phyloP scores from a whole-genome alignment of 148 eudicot genomes.

The Drosera capensis region DNA sequence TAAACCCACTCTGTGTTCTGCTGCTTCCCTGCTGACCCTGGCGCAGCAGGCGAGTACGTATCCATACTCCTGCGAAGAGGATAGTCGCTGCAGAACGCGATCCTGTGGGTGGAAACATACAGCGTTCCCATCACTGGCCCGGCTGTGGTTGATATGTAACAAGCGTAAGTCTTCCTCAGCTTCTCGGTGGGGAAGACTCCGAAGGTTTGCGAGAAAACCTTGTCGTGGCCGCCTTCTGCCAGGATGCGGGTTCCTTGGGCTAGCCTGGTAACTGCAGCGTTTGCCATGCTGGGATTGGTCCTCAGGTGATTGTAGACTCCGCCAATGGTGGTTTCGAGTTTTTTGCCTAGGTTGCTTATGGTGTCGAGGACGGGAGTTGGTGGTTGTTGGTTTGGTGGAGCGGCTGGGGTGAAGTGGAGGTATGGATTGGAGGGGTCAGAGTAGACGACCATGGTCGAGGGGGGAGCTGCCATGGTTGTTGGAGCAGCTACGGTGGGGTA shows the following conservation, averaged over 20 bases:
- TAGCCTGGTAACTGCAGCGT: conserved; percentile 27
- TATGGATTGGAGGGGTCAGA: conserved; percentile 15
- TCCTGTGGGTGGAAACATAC: conserved; percentile 28
- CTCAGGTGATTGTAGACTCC: conserved; percentile 35
- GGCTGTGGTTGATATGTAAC: conserved; percentile 33
- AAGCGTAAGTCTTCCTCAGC: conserved; percentile 21
- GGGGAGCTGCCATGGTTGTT: background rate
- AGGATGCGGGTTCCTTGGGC: conserved; percentile 35
- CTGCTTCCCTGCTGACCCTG: background rate
- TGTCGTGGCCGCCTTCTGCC: conserved; percentile 41
- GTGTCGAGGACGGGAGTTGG: conserved; percentile 11
- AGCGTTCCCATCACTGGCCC: conserved; percentile 52
- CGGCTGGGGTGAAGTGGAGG: conserved; percentile 15
- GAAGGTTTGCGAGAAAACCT: conserved; percentile 26
- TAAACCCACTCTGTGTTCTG: conserved; percentile 11
- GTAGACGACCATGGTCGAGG: background rate
- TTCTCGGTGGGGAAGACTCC: conserved; percentile 22
- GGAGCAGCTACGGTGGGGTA: too few species aligned
- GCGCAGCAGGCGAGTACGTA: background rate
- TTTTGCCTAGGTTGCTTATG: conserved; percentile 17
- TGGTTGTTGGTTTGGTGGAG: conserved; percentile 2
- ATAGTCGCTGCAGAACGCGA: conserved; percentile 40
- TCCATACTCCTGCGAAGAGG: conserved; percentile 13
- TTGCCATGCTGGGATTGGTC: conserved; percentile 33
- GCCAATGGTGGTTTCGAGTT: conserved; percentile 21